phyloP scores from a whole-genome alignment of 306 rosid species.

The Lupinus albus region DNA sequence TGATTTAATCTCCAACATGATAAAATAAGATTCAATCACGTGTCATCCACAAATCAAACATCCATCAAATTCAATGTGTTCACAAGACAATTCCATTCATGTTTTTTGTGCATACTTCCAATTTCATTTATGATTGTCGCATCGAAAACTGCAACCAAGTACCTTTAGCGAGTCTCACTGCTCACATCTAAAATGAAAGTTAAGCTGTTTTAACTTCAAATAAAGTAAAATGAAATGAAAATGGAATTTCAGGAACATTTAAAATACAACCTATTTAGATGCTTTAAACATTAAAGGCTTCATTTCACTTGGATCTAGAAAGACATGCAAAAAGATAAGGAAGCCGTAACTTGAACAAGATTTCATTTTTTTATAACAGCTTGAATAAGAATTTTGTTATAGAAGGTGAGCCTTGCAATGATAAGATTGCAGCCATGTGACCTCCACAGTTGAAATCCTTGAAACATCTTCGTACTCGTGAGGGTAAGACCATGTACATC shows the following conservation, averaged over 20 bases:
- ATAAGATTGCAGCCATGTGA: no score
- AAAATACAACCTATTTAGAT: not conserved
- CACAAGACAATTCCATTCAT: conserved; percentile 4
- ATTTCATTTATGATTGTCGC: conserved; percentile 23
- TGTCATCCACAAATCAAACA: conserved; percentile 16
- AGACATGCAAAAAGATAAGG: conserved; percentile 19
- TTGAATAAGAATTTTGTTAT: no score
- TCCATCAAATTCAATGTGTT: conserved; percentile 27
- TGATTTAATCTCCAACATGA: conserved; percentile 33
- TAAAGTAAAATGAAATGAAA: conserved; percentile 15
- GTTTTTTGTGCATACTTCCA: conserved; percentile 25
- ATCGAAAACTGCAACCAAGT: conserved; percentile 26
- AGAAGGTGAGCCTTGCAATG: no score
- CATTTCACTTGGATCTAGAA: conserved; percentile 4
- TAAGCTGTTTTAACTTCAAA: not conserved
- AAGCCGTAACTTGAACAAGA: not conserved
- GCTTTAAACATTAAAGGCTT: conserved; percentile 1
- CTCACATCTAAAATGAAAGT: conserved; percentile 15
- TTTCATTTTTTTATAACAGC: no score
- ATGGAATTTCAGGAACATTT: not conserved
- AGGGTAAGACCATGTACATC: no score
- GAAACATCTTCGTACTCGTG: no score
- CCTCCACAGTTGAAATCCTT: no score
- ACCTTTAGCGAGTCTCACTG: conserved; percentile 12
- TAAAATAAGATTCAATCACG: conserved; percentile 36